Evolutionary conservation across 768 basidiomycete genomes (phyloP).

Genomic region (Boletus sp.): DNA sequence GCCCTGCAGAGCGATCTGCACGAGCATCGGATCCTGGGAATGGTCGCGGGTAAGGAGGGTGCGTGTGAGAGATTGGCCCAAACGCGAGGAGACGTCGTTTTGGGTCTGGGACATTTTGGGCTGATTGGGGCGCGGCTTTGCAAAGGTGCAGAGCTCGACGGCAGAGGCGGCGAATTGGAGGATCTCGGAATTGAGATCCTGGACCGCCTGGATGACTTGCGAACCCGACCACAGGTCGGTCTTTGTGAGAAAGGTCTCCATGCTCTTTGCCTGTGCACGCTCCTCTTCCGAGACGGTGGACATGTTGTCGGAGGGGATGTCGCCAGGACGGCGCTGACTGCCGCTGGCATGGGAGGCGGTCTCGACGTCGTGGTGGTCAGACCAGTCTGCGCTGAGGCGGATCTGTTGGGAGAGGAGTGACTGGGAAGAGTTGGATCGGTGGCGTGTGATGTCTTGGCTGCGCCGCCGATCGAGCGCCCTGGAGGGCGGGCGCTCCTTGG

Average conservation of each 20-base stretch:
- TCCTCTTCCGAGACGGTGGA: slow-evolving; percentile 48
- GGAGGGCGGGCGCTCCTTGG: slow-evolving; percentile 21
- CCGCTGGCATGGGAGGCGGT: slow-evolving; percentile 12
- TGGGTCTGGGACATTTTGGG: slow-evolving; percentile 49
- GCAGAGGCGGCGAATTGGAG: slow-evolving; percentile 77
- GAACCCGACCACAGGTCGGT: slow-evolving; percentile 75
- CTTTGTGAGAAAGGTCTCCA: slow-evolving; percentile 70
- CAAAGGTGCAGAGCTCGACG: slow-evolving; percentile 63
- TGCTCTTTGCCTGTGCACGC: slow-evolving; percentile 53
- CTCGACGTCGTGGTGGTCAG: slow-evolving; percentile 25
- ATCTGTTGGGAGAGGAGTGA: slow-evolving; percentile 31
- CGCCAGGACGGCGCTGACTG: slow-evolving; percentile 14
- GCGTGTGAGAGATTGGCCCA: slow-evolving; percentile 62
- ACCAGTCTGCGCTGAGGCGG: slow-evolving; percentile 34
- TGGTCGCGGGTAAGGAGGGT: slow-evolving; percentile 65
- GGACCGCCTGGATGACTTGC: slow-evolving; percentile 74
- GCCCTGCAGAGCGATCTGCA: slow-evolving; percentile 74
- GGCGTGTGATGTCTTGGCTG: slow-evolving; percentile 27
- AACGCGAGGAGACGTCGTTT: slow-evolving; percentile 58
- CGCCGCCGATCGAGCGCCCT: slow-evolving; percentile 28
- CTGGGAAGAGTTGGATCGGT: slow-evolving; percentile 31
- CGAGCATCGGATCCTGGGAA: slow-evolving; percentile 71
- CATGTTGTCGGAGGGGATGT: slow-evolving; percentile 22
- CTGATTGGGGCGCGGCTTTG: slow-evolving; percentile 38
- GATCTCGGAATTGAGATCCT: slow-evolving; percentile 78